Percentiles rank a stretch among this genome's conserved stretches.
phyloP scores from a whole-genome alignment of 139 green algal genomes.

The Tetraselmis striata region DNA sequence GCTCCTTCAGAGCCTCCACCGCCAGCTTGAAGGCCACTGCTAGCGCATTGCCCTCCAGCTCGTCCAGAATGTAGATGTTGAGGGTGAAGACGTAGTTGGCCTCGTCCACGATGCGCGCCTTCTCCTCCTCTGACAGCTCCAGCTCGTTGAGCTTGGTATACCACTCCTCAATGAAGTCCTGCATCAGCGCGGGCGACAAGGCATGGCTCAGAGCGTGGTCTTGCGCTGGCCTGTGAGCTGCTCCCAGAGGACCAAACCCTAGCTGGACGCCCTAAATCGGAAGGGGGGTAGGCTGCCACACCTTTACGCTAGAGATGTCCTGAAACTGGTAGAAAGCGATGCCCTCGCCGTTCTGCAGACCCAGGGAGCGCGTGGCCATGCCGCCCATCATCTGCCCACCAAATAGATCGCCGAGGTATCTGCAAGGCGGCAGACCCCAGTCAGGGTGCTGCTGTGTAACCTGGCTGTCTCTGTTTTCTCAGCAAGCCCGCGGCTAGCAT shows the following conservation, averaged over 20 bases:
- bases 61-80: background rate
- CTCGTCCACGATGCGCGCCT: conserved; percentile 1
- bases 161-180: conserved; percentile 7
- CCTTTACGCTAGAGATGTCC: background rate
- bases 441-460: no score
- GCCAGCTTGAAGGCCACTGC: background rate
- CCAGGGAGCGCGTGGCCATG: conserved; percentile 1
- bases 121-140: background rate
- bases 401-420: conserved; percentile 6
- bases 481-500: no score
- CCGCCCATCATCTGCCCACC: conserved; percentile 5
- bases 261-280: no score
- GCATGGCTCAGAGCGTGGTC: no score
- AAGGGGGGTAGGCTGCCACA: no score
- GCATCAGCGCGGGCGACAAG: no score
- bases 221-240: no score
- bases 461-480: no score
- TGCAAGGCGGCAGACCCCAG: background rate
- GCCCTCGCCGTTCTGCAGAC: background rate
- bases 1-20: background rate
- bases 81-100: background rate
- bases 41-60: background rate
- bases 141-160: background rate
- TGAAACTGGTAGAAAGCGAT: background rate
- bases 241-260: no score